A percentile compares a stretch with the other conserved stretches of the same genome.
These are phyloP conservation scores for Trichoderma sp. DNA, from an alignment of 2,329 filamentous ascomycete species.

Conservation along the genomic window DNA sequence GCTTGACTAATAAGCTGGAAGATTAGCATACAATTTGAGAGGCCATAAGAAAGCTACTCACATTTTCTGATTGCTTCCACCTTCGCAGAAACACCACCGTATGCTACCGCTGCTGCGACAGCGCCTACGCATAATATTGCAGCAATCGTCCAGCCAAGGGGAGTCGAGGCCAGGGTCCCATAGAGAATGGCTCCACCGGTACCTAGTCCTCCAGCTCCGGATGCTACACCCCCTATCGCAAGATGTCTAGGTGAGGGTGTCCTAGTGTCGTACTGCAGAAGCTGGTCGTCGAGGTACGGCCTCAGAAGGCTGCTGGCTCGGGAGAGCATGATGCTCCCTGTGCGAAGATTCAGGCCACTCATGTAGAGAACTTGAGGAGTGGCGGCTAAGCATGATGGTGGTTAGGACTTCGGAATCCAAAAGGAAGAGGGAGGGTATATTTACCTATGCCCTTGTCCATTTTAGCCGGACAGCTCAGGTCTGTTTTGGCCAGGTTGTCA, in stretches of 20 bases:
- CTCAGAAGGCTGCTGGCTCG: background rate
- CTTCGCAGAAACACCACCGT: background rate
- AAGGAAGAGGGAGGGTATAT: background rate
- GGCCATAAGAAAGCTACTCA: background rate
- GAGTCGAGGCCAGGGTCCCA: background rate
- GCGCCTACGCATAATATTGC: background rate
- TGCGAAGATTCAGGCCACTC: background rate
- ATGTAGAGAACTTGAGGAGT: background rate
- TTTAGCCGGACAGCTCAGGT: background rate
- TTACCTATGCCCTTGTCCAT: background rate
- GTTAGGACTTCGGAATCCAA: background rate
- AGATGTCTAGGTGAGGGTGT: background rate
- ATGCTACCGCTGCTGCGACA: background rate
- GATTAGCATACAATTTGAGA: background rate
- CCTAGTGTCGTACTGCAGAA: background rate
- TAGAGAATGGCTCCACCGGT: background rate
- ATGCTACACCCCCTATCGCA: background rate
- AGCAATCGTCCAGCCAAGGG: background rate
- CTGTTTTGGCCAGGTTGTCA: background rate
- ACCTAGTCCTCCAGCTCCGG: background rate
- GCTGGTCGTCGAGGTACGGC: background rate
- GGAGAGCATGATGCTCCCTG: background rate
- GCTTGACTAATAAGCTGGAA: background rate
- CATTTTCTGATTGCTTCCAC: background rate
- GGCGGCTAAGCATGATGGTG: background rate